These are phyloP conservation scores for Chlorella variabilis DNA, from an alignment of 163 green algal genomes.

Conservation along the genomic window DNA sequence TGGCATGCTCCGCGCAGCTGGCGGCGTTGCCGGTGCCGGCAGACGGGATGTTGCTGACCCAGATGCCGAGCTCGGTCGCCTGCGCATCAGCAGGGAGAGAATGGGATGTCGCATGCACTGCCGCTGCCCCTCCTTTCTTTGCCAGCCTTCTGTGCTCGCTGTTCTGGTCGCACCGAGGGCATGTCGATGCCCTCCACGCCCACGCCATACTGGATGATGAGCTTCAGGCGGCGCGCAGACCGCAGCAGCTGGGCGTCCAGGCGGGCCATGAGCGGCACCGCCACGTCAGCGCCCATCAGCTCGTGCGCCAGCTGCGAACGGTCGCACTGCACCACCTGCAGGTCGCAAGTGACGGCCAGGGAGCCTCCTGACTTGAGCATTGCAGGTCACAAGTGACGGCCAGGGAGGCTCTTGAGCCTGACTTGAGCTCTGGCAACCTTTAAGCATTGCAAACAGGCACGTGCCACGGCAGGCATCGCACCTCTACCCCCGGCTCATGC, in stretches of 20 bases:
- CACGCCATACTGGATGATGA: conserved; percentile 81
- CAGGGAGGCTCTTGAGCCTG: too few relatives aligned
- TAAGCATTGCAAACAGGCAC: too few relatives aligned
- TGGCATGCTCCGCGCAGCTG: conserved; percentile 73
- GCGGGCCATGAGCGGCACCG: conserved; percentile 52
- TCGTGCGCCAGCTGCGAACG: conserved; percentile 23
- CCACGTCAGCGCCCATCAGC: conserved; percentile 52
- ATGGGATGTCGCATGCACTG: neutral
- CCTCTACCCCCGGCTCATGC: conserved; percentile 34
- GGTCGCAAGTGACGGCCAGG: too few relatives aligned
- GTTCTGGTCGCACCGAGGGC: conserved; percentile 23
- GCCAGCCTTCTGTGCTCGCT: neutral
- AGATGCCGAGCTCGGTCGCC: conserved; percentile 63
- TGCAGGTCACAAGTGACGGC: too few relatives aligned
- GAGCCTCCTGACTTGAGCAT: too few relatives aligned
- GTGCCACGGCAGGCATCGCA: neutral
- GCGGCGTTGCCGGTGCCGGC: conserved; percentile 68
- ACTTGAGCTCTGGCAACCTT: too few relatives aligned
- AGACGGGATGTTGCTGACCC: conserved; percentile 73
- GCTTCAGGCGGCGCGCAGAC: conserved; percentile 47
- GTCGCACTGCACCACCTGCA: conserved; percentile 50
- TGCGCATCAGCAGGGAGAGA: conserved; percentile 1
- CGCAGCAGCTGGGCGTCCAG: conserved; percentile 54
- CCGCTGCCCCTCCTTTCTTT: neutral
- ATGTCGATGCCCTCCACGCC: conserved; percentile 73